Evolutionary conservation across 257 asterid species (phyloP).

Genomic region (Osmanthus fragrans): DNA sequence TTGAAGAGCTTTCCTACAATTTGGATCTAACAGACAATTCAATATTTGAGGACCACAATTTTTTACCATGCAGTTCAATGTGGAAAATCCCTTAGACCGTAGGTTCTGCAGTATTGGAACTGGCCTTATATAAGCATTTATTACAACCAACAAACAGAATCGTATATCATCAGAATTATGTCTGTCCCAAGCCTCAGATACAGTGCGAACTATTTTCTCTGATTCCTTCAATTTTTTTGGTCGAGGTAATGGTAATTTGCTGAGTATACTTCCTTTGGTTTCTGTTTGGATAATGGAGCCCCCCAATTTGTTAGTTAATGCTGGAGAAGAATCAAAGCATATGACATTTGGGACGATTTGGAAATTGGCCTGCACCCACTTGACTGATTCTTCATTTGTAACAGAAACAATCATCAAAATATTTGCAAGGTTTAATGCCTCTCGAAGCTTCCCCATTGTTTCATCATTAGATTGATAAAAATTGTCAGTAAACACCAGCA

Average conservation of each 20-base stretch:
- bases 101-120: conserved; percentile 70
- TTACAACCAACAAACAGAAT: conserved; percentile 75
- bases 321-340: conserved; percentile 75
- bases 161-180: conserved; percentile 81
- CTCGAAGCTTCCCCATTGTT: conserved; percentile 27
- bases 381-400: conserved; percentile 53
- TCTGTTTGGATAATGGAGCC: conserved; percentile 46
- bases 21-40: conserved; percentile 76
- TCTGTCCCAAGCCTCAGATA: conserved; percentile 80
- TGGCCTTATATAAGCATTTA: conserved; percentile 78
- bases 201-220: conserved; percentile 48
- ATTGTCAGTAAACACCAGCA: conserved; percentile 64
- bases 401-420: conserved; percentile 68
- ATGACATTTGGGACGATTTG: conserved; percentile 47
- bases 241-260: conserved; percentile 49
- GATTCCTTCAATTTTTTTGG: conserved; percentile 50
- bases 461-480: conserved; percentile 29
- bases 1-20: conserved; percentile 83
- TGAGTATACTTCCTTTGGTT: conserved; percentile 40
- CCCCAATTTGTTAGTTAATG: conserved; percentile 62
- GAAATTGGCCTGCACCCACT: conserved; percentile 55
- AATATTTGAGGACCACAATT: conserved; percentile 86
- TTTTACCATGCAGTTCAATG: conserved; percentile 74
- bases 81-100: conserved; percentile 83
- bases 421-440: conserved; percentile 45